Percentiles rank a stretch among this genome's conserved stretches.
Evolutionary conservation across 2,329 filamentous ascomycete species (phyloP).

Genomic region (Penicillium brasilianum): DNA sequence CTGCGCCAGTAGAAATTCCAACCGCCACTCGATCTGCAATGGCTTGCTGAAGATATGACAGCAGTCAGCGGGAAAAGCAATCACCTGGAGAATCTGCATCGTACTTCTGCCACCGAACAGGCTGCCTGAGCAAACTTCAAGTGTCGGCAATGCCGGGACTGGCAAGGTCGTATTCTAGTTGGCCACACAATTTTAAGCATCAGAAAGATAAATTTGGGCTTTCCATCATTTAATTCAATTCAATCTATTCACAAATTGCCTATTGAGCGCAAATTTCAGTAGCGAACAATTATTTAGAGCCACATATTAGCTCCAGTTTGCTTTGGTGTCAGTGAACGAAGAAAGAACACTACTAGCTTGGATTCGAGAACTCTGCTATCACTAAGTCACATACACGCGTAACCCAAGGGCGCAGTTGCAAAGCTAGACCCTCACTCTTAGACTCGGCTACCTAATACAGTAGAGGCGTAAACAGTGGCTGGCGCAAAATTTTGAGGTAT

Average conservation of each 20-base stretch:
- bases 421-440: neutral
- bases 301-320: neutral
- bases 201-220: too few relatives aligned
- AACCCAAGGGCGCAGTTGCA: neutral
- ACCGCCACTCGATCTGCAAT: neutral
- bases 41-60: neutral
- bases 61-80: neutral
- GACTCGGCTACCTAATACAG: neutral
- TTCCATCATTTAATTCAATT: too few relatives aligned
- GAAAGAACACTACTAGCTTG: neutral
- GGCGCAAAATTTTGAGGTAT: neutral
- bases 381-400: neutral
- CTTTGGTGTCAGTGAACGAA: neutral
- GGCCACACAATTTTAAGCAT: too few relatives aligned
- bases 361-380: neutral
- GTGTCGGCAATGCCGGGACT: neutral
- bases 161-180: neutral
- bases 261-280: neutral
- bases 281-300: neutral
- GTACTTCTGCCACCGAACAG: neutral
- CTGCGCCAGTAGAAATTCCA: neutral
- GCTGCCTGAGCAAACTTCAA: neutral
- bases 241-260: too few relatives aligned
- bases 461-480: neutral
- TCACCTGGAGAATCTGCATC: neutral